Base-by-base conservation (phyloP, 768 basidiomycete genomes). In the Pleurotus ostreatus region DNA sequence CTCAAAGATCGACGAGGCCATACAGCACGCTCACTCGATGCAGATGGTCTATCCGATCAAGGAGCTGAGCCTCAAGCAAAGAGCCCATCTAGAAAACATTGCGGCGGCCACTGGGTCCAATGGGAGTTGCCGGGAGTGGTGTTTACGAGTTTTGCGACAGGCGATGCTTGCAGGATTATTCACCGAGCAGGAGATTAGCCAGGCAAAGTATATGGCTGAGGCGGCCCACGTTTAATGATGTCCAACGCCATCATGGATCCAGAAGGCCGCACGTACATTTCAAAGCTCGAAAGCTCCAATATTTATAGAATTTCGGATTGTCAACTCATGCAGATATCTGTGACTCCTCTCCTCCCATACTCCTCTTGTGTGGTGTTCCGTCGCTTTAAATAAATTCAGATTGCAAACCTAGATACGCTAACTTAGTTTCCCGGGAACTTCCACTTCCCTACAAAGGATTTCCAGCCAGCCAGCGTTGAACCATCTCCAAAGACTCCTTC, bases 401-500 rank as follows among this genome's bases (percentile, higher is more conserved):
- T 9, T 34, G 30, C 30, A 34, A 34, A 11, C 8, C 7, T 11
- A 34, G 30, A 11, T 11, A 34, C 30, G 30, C 30, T 2, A 34
- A 34, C 30, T 34, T 34, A 11, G 30, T 34, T 34, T 9, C 7
- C 11, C 11, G 8, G 2, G 30, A 34, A 11, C 9, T 11, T 9
- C 30, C 4, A 11, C 30, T 11, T 7, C 12, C 46, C 47, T 38
- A 56, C 37, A 56, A 39, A 4, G n/a, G 20, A 9, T 49, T 15
- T 15, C 48, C 48, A 5, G 56, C 26, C 20, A 57, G 40, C 57
- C 57, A 57, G 34, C 57, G 49, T 34, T 57, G 49, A 30, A 53
- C 43, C 51, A 57, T 20, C 25, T 52, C 38, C 23, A 84, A 66
- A 5, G 80, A 68, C 55, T 82, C 76, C 39, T 71, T 71, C 1